Base-by-base conservation (phyloP, 805 yeast species). In the Yarrowia sp. region DNA sequence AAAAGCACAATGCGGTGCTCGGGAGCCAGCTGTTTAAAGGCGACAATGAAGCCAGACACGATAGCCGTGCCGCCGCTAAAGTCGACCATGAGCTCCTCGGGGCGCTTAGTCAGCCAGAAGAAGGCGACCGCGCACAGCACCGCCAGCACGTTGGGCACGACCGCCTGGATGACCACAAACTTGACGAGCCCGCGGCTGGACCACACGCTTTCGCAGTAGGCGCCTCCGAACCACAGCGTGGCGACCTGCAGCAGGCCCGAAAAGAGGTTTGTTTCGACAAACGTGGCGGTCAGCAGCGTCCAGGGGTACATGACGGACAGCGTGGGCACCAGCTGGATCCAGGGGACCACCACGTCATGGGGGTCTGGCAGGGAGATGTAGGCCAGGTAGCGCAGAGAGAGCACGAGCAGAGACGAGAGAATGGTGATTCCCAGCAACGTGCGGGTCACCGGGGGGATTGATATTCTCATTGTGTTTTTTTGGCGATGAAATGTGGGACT, bases 131-230 rank as follows among this genome's bases (percentile, higher is more conserved):
- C 65, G 15, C 19, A 72, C 2, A 74, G 3, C 68, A 79, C 80
- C 0, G 82, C 73, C 7, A 75, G 39, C 0, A 76, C 10, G 70
- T 83, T 84, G 9, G 85, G 77, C 1, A 77, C 66, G 0, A 80
- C 53, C 0, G 80, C 74, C 55, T 76, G 76, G 5, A 82, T 74
- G 9, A 81, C 53, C 9, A 84, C 74, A 73, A 86, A 88, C 70
- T 79, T 80, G 14, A 82, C 72, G 70, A 85, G 78, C 71, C 86
- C 89, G 52, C 74, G 77, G 36, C 85, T 73, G 4, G 88, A 85
- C 92, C 93, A 89, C 46, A 84, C 81, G 69, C 82, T 82, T 73
- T 89, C 93, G 71, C 88, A 82, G 77, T 86, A 89, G 64, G 84
- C 80, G 4, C 91, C 91, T 42, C 89, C 82, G 71, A 83, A 84